Evolutionary conservation across 202 grass and related monocot species (phyloP).

Genomic region (Saccharum hybrid): DNA sequence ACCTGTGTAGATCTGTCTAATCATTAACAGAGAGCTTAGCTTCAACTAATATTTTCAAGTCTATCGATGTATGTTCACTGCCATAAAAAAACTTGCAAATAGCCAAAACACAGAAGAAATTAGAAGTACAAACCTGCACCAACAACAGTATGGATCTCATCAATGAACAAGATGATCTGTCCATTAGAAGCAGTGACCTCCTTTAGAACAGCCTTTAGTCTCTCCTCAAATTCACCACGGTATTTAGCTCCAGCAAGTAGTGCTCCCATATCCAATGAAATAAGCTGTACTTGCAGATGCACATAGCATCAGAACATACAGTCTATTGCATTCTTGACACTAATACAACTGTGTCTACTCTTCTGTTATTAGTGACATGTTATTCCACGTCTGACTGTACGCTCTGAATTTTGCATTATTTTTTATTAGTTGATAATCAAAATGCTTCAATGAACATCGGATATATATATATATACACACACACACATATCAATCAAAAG

Average conservation of each 20-base stretch:
- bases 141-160: conserved; percentile 96
- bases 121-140: conserved; percentile 76
- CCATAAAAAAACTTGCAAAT: not conserved
- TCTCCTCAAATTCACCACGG: conserved; percentile 89
- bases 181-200: conserved; percentile 95
- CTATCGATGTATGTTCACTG: not conserved
- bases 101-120: not conserved
- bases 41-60: conserved; percentile 4
- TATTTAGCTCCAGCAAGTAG: conserved; percentile 91
- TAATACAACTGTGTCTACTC: not conserved
- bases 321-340: conserved; percentile 5
- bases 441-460: not conserved
- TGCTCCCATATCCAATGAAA: conserved; percentile 97
- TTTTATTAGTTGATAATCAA: not conserved
- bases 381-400: not conserved
- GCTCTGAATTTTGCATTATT: not conserved
- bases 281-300: conserved; percentile 57
- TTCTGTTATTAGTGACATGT: not conserved
- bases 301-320: conserved; percentile 26
- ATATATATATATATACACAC: not conserved
- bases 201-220: conserved; percentile 92
- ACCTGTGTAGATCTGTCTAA: not conserved
- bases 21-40: not conserved
- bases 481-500: not conserved
- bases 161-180: conserved; percentile 95